Percentiles rank a stretch among this genome's conserved stretches.
Conservation (phyloP, 2,329 filamentous ascomycete genomes). For the Colletotrichum tropicale region DNA sequence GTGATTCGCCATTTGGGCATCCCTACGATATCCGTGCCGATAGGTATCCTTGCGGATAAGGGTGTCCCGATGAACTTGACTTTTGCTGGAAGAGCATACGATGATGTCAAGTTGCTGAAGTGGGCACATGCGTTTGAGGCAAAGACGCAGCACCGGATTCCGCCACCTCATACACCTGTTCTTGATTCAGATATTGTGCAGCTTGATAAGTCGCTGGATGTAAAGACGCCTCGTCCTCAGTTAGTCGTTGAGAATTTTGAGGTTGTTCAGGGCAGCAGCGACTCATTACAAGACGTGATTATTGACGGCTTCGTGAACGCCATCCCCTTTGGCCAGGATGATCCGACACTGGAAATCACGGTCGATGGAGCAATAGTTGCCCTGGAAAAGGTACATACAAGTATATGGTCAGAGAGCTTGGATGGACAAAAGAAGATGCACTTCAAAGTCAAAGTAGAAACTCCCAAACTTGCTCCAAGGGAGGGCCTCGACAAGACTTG, state of each 20-base stretch:
- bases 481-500: not conserved
- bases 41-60: not conserved
- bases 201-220: accelerated
- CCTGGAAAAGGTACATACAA: accelerated
- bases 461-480: not conserved
- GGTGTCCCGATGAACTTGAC: not conserved
- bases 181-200: not conserved
- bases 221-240: accelerated
- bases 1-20: not conserved
- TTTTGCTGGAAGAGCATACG: not conserved
- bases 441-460: not conserved
- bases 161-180: not conserved
- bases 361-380: not conserved
- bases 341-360: not conserved
- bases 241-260: not conserved
- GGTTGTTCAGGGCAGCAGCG: not conserved
- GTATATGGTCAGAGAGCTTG: not conserved
- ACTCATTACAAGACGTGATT: not conserved
- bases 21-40: not conserved
- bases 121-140: not conserved
- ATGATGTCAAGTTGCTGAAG: not conserved
- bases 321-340: accelerated
- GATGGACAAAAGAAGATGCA: not conserved
- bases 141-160: not conserved
- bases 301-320: not conserved